A percentile compares a stretch with the other conserved stretches of the same genome.
Evolutionary conservation across 2,329 filamentous ascomycete genomes (phyloP).

Genomic region (Didymella sp.): DNA sequence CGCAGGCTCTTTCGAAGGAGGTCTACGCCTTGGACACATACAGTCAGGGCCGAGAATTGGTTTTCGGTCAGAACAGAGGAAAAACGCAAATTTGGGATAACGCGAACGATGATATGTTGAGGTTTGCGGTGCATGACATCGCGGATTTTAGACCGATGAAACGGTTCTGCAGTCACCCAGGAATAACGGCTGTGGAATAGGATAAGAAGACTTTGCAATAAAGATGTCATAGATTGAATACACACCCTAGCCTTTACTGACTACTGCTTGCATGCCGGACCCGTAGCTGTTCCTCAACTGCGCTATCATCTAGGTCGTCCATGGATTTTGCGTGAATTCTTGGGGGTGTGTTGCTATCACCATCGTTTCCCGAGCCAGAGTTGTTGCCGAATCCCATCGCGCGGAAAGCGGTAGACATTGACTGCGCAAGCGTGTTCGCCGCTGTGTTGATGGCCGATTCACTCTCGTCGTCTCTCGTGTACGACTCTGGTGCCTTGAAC

Average conservation of each 20-base stretch:
- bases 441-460: background rate
- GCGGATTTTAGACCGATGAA: too few species aligned
- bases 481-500: conserved; percentile 7
- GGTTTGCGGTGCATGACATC: too few species aligned
- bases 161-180: too few species aligned
- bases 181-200: too few species aligned
- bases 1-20: too few species aligned
- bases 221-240: too few species aligned
- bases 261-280: conserved; percentile 24
- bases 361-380: background rate
- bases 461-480: background rate
- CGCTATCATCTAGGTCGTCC: conserved; percentile 33
- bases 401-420: conserved; percentile 38
- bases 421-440: conserved; percentile 28
- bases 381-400: conserved; percentile 45
- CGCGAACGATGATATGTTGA: too few species aligned
- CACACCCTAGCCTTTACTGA: background rate
- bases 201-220: too few species aligned
- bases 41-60: too few species aligned
- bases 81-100: too few species aligned
- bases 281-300: conserved; percentile 34
- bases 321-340: conserved; percentile 30
- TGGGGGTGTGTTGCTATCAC: background rate
- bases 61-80: too few species aligned
- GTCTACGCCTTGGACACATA: too few species aligned